A percentile compares a stretch with the other conserved stretches of the same genome.
These are phyloP conservation scores for Pyracantha coccinea DNA, from an alignment of 331 rosid genomes.

Conservation along the genomic window DNA sequence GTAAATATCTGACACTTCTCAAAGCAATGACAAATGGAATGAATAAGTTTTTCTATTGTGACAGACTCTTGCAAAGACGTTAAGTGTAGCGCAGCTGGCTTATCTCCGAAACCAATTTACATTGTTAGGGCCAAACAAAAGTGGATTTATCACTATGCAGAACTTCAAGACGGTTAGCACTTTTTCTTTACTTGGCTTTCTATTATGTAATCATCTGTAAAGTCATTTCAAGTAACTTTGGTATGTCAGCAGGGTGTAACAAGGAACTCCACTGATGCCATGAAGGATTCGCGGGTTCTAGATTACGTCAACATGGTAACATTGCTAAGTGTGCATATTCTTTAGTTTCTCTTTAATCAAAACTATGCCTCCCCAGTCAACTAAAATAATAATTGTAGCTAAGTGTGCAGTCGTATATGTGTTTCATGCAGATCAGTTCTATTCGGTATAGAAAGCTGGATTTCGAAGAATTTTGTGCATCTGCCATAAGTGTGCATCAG, in stretches of 20 bases:
- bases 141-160: constrained; percentile 77
- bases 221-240: constrained; percentile 13
- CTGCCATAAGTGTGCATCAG: constrained; percentile 82
- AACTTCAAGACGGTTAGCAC: constrained; percentile 70
- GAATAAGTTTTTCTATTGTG: constrained; percentile 15
- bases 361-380: neutral
- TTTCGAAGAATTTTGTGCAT: constrained; percentile 90
- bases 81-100: constrained; percentile 54
- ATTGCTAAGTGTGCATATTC: neutral
- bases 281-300: constrained; percentile 63
- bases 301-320: constrained; percentile 71
- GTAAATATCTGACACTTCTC: neutral
- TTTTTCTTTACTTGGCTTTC: neutral
- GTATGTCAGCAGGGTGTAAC: constrained; percentile 46
- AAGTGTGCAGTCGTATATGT: neutral
- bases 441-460: constrained; percentile 79
- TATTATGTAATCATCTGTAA: constrained; percentile 1
- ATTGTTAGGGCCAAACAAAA: constrained; percentile 65
- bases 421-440: constrained; percentile 62
- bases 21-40: constrained; percentile 2
- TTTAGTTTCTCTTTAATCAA: neutral
- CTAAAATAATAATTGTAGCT: neutral
- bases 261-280: constrained; percentile 68
- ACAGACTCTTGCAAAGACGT: constrained; percentile 85
- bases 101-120: constrained; percentile 71